phyloP scores from a whole-genome alignment of 352 stramenopile species.

The Blastocystis hominis region DNA sequence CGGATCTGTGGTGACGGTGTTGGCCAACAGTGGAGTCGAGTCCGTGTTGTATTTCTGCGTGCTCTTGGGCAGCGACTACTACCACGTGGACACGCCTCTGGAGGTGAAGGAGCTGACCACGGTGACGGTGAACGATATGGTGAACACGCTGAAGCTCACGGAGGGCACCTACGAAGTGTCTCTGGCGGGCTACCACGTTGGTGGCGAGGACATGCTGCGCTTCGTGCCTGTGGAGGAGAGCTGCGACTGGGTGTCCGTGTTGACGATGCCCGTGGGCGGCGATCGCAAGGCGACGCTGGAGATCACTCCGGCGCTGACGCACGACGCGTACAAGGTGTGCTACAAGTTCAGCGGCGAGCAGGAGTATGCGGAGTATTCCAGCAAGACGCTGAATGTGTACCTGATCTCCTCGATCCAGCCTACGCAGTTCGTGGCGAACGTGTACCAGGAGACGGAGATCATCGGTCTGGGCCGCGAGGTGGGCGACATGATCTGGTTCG shows the following conservation, averaged over 20 bases:
- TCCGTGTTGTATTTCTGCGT: conserved; percentile 9
- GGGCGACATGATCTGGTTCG: conserved; percentile 43
- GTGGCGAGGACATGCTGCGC: conserved; percentile 28
- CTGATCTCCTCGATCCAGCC: conserved; percentile 3
- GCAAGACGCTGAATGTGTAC: conserved; percentile 47
- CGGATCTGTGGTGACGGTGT: neutral
- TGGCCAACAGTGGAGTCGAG: neutral
- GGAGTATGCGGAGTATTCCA: conserved; percentile 33
- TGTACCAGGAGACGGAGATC: neutral
- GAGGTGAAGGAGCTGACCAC: conserved; percentile 42
- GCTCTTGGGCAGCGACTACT: neutral
- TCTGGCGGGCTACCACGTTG: conserved; percentile 1
- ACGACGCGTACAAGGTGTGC: neutral
- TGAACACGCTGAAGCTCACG: conserved; percentile 26
- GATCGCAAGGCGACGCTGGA: neutral
- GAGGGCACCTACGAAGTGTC: neutral
- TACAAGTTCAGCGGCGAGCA: conserved; percentile 34
- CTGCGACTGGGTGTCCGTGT: neutral
- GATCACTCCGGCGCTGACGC: neutral
- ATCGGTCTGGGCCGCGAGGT: neutral
- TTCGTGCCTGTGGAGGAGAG: neutral
- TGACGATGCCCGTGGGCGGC: neutral
- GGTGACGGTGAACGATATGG: neutral
- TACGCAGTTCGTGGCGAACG: neutral
- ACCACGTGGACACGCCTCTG: neutral